A percentile compares a stretch with the other conserved stretches of the same genome.
Evolutionary conservation across 495 filamentous ascomycete genomes (phyloP).

Genomic region (Penicillium diatomitis): DNA sequence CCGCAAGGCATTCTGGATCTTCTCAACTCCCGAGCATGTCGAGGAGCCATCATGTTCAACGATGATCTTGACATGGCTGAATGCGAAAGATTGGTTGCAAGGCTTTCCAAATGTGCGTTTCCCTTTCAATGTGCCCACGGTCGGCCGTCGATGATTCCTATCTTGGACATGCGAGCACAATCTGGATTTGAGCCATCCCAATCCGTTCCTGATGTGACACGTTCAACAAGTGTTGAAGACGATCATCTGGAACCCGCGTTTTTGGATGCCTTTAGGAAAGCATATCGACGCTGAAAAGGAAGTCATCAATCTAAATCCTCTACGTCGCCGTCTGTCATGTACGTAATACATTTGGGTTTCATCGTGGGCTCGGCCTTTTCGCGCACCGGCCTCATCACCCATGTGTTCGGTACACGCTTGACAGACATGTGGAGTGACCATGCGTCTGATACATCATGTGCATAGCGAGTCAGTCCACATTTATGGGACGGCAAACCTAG

Average conservation of each 20-base stretch:
- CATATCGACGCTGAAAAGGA: slow-evolving; percentile 6
- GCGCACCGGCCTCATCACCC: no score
- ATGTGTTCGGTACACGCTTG: no score
- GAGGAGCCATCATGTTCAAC: slow-evolving; percentile 96
- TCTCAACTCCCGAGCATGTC: slow-evolving; percentile 81
- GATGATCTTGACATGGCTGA: slow-evolving; percentile 58
- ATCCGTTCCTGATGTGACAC: background rate
- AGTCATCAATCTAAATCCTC: background rate
- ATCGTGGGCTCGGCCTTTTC: no score
- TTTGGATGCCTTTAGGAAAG: slow-evolving; percentile 9
- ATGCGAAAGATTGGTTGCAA: slow-evolving; percentile 53
- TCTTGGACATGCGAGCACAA: slow-evolving; percentile 46
- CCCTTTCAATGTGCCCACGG: slow-evolving; percentile 94
- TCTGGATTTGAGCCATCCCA: background rate
- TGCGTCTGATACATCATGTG: slow-evolving; percentile 3
- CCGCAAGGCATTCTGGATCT: slow-evolving; percentile 76
- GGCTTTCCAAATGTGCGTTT: slow-evolving; percentile 61
- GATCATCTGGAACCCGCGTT: slow-evolving; percentile 5
- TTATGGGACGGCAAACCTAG: no score
- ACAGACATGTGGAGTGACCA: background rate
- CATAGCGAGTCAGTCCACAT: no score
- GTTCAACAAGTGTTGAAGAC: slow-evolving; percentile 1
- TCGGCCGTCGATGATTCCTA: slow-evolving; percentile 65
- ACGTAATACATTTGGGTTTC: no score
- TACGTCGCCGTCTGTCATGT: no score